Percentiles rank a stretch among this genome's conserved stretches.
phyloP scores from a whole-genome alignment of 1,284 basidiomycete species.

The Cutaneotrichosporon cyanovorans region DNA sequence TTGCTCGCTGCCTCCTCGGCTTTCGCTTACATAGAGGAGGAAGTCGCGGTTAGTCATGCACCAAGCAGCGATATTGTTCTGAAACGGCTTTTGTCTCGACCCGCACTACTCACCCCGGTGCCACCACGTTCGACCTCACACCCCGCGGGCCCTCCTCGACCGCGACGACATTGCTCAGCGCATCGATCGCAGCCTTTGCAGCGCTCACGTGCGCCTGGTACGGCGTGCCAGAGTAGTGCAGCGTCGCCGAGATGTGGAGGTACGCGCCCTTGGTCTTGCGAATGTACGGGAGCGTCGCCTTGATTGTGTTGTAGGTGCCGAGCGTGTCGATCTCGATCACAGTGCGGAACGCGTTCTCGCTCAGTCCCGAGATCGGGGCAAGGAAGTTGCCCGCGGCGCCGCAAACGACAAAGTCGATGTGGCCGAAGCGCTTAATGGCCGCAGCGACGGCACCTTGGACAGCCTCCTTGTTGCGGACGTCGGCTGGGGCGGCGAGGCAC shows the following conservation, averaged over 20 bases:
- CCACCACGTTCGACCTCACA: slow-evolving; percentile 86
- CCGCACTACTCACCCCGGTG: slow-evolving; percentile 56
- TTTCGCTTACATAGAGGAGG: too few relatives aligned
- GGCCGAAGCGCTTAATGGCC: slow-evolving; percentile 69
- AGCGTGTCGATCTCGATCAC: slow-evolving; percentile 91
- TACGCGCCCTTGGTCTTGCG: slow-evolving; percentile 70
- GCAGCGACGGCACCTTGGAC: slow-evolving; percentile 68
- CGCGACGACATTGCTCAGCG: slow-evolving; percentile 72
- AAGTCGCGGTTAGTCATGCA: too few relatives aligned
- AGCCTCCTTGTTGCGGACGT: slow-evolving; percentile 70
- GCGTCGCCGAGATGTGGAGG: slow-evolving; percentile 81
- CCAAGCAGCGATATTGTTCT: too few relatives aligned
- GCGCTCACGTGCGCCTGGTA: slow-evolving; percentile 90
- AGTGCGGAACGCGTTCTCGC: slow-evolving; percentile 81
- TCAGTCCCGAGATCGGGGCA: slow-evolving; percentile 69
- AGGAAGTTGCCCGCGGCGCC: slow-evolving; percentile 87
- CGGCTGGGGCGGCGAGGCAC: slow-evolving; percentile 70
- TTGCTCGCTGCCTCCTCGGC: too few relatives aligned
- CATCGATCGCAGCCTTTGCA: slow-evolving; percentile 91
- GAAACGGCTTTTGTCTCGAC: too few relatives aligned
- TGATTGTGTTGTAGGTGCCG: slow-evolving; percentile 90
- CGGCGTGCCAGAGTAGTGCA: slow-evolving; percentile 85
- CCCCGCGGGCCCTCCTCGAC: slow-evolving; percentile 91
- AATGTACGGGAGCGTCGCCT: slow-evolving; percentile 71
- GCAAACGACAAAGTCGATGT: slow-evolving; percentile 91